A percentile compares a stretch with the other conserved stretches of the same genome.
These are phyloP conservation scores for Glomus cerebriforme DNA, from an alignment of 192 early-diverging fungal genomes.

Conservation along the genomic window DNA sequence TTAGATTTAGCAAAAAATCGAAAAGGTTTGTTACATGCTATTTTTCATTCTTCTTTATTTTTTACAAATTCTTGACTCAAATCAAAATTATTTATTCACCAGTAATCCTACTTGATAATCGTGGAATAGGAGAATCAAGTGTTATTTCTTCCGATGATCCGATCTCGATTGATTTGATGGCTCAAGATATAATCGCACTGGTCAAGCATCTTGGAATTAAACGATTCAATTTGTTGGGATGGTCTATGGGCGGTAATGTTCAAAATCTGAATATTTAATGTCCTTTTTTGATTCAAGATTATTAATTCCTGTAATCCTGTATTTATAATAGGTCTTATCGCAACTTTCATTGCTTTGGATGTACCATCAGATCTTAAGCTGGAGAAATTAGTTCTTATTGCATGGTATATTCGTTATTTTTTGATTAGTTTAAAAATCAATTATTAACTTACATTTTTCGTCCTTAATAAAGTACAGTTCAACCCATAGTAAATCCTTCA, in stretches of 20 bases:
- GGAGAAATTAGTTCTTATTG: not conserved
- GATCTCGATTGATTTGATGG: conserved; percentile 5
- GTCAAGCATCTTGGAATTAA: conserved; percentile 3
- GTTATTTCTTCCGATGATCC: not conserved
- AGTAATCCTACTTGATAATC: conserved; percentile 3
- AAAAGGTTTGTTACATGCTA: too few relatives aligned
- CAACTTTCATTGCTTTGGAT: conserved; percentile 9
- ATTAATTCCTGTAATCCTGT: not conserved
- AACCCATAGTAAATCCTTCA: too few relatives aligned
- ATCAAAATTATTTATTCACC: not conserved
- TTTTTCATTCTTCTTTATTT: too few relatives aligned
- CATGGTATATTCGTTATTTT: not conserved
- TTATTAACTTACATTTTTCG: too few relatives aligned
- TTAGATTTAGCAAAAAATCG: too few relatives aligned
- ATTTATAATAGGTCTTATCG: not conserved
- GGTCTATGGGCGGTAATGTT: conserved; percentile 9
- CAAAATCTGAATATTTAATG: not conserved
- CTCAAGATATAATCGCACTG: conserved; percentile 14
- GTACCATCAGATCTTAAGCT: conserved; percentile 1
- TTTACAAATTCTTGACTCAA: too few relatives aligned
- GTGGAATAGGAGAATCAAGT: conserved; percentile 13
- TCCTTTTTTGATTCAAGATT: not conserved
- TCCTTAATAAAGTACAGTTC: too few relatives aligned
- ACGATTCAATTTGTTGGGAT: conserved; percentile 3
- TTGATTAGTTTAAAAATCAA: not conserved